Evolutionary conservation across 1,284 basidiomycete species (phyloP).

Genomic region (Rhodotorula sp.): DNA sequence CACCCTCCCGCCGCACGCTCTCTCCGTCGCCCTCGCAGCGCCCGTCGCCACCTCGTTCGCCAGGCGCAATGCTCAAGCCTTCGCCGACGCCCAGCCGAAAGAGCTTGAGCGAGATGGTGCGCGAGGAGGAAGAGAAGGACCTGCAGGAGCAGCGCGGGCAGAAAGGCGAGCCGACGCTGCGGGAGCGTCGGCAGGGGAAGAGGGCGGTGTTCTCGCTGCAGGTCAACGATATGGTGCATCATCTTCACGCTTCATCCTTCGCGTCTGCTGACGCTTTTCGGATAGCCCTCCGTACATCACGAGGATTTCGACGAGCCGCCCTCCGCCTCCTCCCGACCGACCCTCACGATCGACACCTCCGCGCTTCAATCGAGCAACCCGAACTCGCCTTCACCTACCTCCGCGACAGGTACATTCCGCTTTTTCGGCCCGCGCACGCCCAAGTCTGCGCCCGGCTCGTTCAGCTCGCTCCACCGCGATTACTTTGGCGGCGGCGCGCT

Average conservation of each 20-base stretch:
- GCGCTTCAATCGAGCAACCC: neutral
- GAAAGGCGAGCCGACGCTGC: too few relatives aligned
- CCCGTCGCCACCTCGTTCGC: neutral
- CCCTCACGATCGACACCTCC: conserved; percentile 16
- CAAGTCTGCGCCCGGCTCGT: conserved; percentile 6
- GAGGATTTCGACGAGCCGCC: neutral
- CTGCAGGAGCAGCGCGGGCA: neutral
- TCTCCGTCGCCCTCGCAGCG: neutral
- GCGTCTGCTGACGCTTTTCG: neutral
- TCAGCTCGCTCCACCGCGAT: conserved; percentile 13
- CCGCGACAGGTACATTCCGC: conserved; percentile 10
- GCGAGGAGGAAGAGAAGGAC: conserved; percentile 25
- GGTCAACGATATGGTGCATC: conserved; percentile 20
- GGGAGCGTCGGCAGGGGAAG: neutral
- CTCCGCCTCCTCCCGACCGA: neutral
- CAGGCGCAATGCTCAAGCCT: neutral
- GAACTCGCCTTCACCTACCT: conserved; percentile 15
- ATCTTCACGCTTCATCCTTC: neutral
- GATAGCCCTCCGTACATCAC: conserved; percentile 3
- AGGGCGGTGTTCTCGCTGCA: conserved; percentile 29
- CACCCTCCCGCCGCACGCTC: neutral
- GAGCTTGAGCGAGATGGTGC: conserved; percentile 30
- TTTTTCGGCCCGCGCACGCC: conserved; percentile 19
- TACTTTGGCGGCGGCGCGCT: conserved; percentile 11
- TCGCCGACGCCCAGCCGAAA: conserved; percentile 5